A percentile compares a stretch with the other conserved stretches of the same genome.
These are phyloP conservation scores for Dactylellina sp. DNA, from an alignment of 2,329 filamentous ascomycete species.

Conservation along the genomic window DNA sequence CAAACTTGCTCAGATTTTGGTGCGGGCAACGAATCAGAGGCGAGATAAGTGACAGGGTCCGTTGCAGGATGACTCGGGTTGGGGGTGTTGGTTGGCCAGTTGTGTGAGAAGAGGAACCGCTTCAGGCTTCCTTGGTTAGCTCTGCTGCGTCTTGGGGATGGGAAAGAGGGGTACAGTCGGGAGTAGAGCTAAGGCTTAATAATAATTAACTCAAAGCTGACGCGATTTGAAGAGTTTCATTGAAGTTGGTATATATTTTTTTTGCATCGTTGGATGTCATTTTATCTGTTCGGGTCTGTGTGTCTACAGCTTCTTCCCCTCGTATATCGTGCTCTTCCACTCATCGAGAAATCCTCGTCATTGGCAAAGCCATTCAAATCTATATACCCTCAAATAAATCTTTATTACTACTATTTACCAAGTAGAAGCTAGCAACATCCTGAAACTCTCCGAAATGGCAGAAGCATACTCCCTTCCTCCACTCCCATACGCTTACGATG, in stretches of 20 bases:
- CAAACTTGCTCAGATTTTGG: slow-evolving; percentile 51
- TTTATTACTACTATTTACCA: too few species aligned
- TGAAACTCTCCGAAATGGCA: slow-evolving; percentile 17
- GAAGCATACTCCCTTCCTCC: slow-evolving; percentile 71
- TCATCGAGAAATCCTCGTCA: too few species aligned
- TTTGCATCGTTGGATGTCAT: too few species aligned
- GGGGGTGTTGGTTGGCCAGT: slow-evolving; percentile 2
- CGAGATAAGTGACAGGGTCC: slow-evolving; percentile 21
- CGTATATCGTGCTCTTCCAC: too few species aligned
- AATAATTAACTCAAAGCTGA: slow-evolving; percentile 37
- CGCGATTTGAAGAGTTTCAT: slow-evolving; percentile 14
- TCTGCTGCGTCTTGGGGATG: not conserved
- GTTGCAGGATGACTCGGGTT: slow-evolving; percentile 9
- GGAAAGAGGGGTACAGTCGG: not conserved
- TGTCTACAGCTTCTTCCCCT: too few species aligned
- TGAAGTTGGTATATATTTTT: too few species aligned
- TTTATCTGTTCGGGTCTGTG: too few species aligned
- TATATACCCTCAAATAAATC: too few species aligned
- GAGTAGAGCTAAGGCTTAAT: slow-evolving; percentile 20
- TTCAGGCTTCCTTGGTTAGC: not conserved
- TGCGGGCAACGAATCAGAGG: slow-evolving; percentile 35
- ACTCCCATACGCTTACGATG: slow-evolving; percentile 78
- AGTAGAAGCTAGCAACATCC: not conserved
- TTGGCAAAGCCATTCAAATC: too few species aligned
- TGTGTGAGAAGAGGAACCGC: not conserved